phyloP scores from a whole-genome alignment of 2,329 filamentous ascomycete species.

The Neurospora sp. region DNA sequence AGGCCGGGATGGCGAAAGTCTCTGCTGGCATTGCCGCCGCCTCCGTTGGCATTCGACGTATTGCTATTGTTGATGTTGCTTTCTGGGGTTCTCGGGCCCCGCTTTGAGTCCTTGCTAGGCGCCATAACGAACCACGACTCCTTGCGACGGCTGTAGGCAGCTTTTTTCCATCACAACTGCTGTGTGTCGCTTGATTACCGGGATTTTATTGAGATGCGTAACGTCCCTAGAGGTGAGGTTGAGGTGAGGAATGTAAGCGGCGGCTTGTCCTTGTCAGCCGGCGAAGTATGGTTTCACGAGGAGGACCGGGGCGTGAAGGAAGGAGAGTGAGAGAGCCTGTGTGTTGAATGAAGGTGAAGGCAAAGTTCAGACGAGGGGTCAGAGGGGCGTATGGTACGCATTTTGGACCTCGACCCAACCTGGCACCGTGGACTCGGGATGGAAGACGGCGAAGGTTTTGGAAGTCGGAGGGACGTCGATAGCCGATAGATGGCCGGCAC shows the following conservation, averaged over 20 bases:
- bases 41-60: neutral
- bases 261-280: neutral
- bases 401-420: neutral
- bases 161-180: neutral
- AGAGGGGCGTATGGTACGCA: neutral
- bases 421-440: neutral
- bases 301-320: neutral
- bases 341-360: neutral
- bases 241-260: neutral
- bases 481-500: neutral
- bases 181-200: neutral
- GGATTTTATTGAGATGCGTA: neutral
- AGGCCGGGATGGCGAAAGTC: neutral
- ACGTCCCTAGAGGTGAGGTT: neutral
- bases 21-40: neutral
- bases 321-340: neutral
- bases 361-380: neutral
- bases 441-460: neutral
- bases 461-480: neutral
- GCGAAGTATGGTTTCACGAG: neutral
- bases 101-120: slow-evolving; percentile 4
- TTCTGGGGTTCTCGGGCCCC: slow-evolving; percentile 3
- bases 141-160: neutral
- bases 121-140: slow-evolving; percentile 3
- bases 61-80: slow-evolving; percentile 1